These are phyloP conservation scores for Solanum corneliomulleri DNA, from an alignment of 257 asterid genomes.

Conservation along the genomic window DNA sequence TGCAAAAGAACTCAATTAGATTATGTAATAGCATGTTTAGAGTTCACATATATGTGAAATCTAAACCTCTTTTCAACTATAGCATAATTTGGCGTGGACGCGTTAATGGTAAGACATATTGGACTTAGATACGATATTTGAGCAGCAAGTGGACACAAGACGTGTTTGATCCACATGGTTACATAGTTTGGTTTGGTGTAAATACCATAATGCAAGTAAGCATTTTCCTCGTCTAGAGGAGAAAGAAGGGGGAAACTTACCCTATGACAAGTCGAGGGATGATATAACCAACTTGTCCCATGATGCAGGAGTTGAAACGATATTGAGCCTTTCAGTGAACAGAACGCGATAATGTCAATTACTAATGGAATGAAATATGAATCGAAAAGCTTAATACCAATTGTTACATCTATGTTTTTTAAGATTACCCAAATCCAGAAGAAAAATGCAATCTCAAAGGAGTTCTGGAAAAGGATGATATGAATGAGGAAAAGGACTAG, in stretches of 20 bases:
- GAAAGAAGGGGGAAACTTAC: slow-evolving; percentile 5
- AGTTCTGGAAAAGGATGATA: slow-evolving; percentile 24
- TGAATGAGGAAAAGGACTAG: slow-evolving; percentile 24
- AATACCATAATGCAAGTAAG: not conserved
- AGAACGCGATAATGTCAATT: not conserved
- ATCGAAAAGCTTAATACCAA: not conserved
- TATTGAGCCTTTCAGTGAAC: slow-evolving; percentile 31
- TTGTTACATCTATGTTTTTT: not conserved
- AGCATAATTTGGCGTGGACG: not conserved
- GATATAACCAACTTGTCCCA: slow-evolving; percentile 38
- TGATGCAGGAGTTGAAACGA: slow-evolving; percentile 59
- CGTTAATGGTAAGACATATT: not conserved
- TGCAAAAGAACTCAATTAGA: slow-evolving; percentile 1
- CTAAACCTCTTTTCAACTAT: not conserved
- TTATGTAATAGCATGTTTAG: not conserved
- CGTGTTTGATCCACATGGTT: not conserved
- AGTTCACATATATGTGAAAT: not conserved
- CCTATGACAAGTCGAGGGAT: slow-evolving; percentile 54
- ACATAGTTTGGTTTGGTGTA: not conserved
- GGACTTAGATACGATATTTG: not conserved
- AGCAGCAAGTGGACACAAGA: not conserved
- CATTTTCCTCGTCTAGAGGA: not conserved
- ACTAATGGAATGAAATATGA: not conserved
- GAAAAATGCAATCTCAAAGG: slow-evolving; percentile 33
- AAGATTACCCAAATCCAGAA: slow-evolving; percentile 31